phyloP scores from a whole-genome alignment of 2,329 filamentous ascomycete genomes.

The Cladosporium halotolerans region DNA sequence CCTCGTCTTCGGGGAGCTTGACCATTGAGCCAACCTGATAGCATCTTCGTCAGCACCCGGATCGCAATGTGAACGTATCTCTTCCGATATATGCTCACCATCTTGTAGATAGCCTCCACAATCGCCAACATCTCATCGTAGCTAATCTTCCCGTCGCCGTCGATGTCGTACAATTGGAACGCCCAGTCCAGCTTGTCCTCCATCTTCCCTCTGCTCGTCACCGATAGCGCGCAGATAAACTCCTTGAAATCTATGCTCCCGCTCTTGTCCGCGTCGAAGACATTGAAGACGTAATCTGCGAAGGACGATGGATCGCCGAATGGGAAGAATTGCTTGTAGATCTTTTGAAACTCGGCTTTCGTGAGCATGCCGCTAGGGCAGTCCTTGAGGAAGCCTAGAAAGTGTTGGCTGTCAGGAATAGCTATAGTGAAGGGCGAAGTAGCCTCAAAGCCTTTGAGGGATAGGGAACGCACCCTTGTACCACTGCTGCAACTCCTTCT shows the following conservation, averaged over 20 bases:
- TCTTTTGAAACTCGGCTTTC: conserved; percentile 99
- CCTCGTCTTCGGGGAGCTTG: conserved; percentile 95
- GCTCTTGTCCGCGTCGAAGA: conserved; percentile 95
- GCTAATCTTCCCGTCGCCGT: conserved; percentile 97
- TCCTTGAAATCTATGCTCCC: conserved; percentile 99
- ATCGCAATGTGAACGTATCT: not conserved
- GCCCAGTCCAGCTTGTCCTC: conserved; percentile 99
- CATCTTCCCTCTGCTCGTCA: conserved; percentile 96
- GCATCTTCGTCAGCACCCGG: not conserved
- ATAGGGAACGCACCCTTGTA: conserved; percentile 75
- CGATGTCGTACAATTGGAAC: conserved; percentile 98
- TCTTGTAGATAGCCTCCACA: conserved; percentile 99
- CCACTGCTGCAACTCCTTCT: conserved; percentile 99
- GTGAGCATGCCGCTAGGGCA: conserved; percentile 94
- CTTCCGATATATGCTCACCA: conserved; percentile 53
- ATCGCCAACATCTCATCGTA: conserved; percentile 99
- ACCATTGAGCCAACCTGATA: conserved; percentile 94
- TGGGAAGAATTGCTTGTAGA: conserved; percentile 98
- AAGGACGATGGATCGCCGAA: conserved; percentile 97
- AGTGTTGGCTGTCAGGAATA: not conserved
- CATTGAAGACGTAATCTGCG: conserved; percentile 98
- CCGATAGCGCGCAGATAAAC: conserved; percentile 95
- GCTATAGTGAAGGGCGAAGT: not conserved
- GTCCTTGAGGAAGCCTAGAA: conserved; percentile 88
- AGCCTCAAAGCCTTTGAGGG: not conserved